Conservation (phyloP, 2,329 filamentous ascomycete genomes). For the Uncinocarpus reesii region DNA sequence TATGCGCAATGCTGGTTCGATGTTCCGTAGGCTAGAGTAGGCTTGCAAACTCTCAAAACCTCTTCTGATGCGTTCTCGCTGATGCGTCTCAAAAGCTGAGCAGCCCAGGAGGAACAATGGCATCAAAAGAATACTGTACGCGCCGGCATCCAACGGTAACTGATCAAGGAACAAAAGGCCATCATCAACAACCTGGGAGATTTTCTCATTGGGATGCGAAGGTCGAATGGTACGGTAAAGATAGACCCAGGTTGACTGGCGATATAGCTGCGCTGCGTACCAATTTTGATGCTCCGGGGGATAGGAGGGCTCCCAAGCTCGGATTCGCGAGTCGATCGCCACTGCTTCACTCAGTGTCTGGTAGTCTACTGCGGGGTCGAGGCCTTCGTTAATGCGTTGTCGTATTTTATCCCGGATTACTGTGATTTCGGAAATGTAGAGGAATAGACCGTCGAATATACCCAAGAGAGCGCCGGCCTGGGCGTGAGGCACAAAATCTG, state of each 20-base stretch:
- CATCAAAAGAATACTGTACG: conserved; percentile 51
- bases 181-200: conserved; percentile 48
- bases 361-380: conserved; percentile 63
- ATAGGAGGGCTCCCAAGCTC: conserved; percentile 59
- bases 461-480: conserved; percentile 58
- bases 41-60: conserved; percentile 47
- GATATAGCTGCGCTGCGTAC: conserved; percentile 49
- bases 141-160: conserved; percentile 45
- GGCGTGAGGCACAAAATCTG: conserved; percentile 45
- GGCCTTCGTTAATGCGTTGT: conserved; percentile 49
- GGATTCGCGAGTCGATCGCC: conserved; percentile 63
- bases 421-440: conserved; percentile 68
- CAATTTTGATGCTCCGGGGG: conserved; percentile 44
- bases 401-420: conserved; percentile 65
- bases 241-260: conserved; percentile 55
- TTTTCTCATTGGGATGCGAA: conserved; percentile 46
- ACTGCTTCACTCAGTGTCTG: conserved; percentile 60
- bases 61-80: conserved; percentile 46
- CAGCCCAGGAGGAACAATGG: conserved; percentile 53
- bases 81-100: conserved; percentile 46
- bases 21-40: conserved; percentile 50
- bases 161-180: conserved; percentile 48
- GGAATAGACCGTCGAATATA: conserved; percentile 71
- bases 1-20: conserved; percentile 45
- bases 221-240: conserved; percentile 51